Conservation (phyloP, 2,329 filamentous ascomycete genomes). For the Dothistroma pini region DNA sequence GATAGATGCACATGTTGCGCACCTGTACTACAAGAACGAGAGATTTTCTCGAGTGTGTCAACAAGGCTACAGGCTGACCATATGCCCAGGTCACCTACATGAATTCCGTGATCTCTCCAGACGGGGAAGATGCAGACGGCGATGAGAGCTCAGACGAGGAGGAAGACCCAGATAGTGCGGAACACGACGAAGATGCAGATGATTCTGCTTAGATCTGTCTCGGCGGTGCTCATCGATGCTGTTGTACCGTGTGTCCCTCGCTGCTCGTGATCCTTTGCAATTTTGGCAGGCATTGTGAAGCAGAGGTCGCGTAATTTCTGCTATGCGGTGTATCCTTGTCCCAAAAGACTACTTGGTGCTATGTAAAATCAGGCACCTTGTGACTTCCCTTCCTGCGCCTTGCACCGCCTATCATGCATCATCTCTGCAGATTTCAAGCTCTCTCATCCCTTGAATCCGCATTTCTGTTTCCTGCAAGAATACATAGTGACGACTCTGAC, state of each 20-base stretch:
- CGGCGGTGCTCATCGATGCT: neutral
- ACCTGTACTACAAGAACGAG: neutral
- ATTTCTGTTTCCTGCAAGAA: neutral
- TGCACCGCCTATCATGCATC: neutral
- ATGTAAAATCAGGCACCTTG: neutral
- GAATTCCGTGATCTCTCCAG: slow-evolving; percentile 50
- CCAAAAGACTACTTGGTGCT: neutral
- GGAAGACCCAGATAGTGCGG: slow-evolving; percentile 23
- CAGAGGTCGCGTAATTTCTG: neutral
- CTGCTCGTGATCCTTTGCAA: neutral
- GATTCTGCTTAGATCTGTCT: neutral
- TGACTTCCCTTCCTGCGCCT: neutral
- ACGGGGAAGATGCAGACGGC: slow-evolving; percentile 35
- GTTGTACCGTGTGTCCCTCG: neutral
- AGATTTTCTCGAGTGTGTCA: neutral
- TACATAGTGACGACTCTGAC: neutral
- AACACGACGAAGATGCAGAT: slow-evolving; percentile 12
- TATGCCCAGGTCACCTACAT: slow-evolving; percentile 47
- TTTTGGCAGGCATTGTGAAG: neutral
- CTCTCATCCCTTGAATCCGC: neutral
- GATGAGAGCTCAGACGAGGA: slow-evolving; percentile 26
- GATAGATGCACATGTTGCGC: neutral
- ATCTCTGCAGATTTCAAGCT: neutral
- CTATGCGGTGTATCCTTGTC: neutral
- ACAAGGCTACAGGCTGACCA: slow-evolving; percentile 4